Conservation (phyloP, 306 rosid species). For the Cajanus cajan region DNA sequence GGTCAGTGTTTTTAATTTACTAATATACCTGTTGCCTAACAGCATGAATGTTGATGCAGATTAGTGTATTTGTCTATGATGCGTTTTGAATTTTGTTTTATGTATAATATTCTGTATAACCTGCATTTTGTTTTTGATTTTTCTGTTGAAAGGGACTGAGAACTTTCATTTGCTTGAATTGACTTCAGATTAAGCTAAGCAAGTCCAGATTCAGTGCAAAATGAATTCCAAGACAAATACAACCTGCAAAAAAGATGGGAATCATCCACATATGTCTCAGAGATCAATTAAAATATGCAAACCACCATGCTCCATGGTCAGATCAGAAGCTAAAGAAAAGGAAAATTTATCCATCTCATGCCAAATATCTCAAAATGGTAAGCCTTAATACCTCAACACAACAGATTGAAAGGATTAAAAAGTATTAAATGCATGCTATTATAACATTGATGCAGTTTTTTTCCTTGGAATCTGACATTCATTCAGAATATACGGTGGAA, state of each 20-base stretch:
- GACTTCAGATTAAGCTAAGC: too few relatives aligned
- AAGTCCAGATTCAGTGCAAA: slow-evolving; percentile 14
- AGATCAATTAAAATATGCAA: slow-evolving; percentile 30
- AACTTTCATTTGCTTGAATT: slow-evolving; percentile 9
- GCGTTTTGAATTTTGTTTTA: not conserved
- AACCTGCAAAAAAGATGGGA: slow-evolving; percentile 16
- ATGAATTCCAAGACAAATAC: slow-evolving; percentile 25
- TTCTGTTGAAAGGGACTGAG: not conserved
- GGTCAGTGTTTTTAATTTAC: too few relatives aligned
- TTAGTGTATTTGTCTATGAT: not conserved
- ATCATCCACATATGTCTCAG: slow-evolving; percentile 25
- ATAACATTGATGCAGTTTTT: not conserved
- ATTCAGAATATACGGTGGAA: not conserved
- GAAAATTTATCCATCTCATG: slow-evolving; percentile 4
- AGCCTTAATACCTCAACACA: slow-evolving; percentile 5
- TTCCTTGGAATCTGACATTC: not conserved
- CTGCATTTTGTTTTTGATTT: too few relatives aligned
- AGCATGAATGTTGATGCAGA: not conserved
- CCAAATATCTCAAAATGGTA: slow-evolving; percentile 29
- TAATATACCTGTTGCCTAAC: too few relatives aligned
- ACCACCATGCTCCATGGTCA: slow-evolving; percentile 3
- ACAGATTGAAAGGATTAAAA: not conserved
- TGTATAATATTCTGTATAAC: not conserved
- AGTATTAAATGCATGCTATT: not conserved
- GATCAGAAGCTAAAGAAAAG: not conserved